Conservation (phyloP, 352 stramenopile genomes). For the Pythium aristosporum region DNA sequence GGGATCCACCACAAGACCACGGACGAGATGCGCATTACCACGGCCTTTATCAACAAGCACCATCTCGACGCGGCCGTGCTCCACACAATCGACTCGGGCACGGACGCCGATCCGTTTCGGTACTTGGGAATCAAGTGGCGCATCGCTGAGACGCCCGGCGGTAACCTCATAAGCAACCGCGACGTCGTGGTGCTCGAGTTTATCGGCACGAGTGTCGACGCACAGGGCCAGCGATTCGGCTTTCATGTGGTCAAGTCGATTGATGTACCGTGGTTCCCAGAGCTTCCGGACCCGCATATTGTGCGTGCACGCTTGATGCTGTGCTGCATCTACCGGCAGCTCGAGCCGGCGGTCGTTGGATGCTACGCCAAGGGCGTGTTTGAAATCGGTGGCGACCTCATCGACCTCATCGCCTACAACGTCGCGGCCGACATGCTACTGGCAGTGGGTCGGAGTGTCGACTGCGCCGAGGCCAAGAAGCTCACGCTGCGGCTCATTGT, state of each 20-base stretch:
- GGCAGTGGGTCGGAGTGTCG: constrained; percentile 2
- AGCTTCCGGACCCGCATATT: not conserved
- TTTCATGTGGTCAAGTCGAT: constrained; percentile 32
- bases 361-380: constrained; percentile 22
- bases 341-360: constrained; percentile 6
- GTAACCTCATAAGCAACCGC: constrained; percentile 26
- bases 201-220: constrained; percentile 37
- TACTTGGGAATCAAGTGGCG: constrained; percentile 29
- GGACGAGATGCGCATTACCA: constrained; percentile 39
- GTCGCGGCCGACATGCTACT: constrained; percentile 5
- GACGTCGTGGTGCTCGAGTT: constrained; percentile 57
- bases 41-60: constrained; percentile 20
- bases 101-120: constrained; percentile 21
- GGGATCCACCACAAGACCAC: constrained; percentile 39
- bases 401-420: constrained; percentile 9
- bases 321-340: constrained; percentile 15
- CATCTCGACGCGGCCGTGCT: constrained; percentile 33
- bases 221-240: constrained; percentile 38
- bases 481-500: constrained; percentile 26
- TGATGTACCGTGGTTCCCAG: constrained; percentile 8
- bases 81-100: constrained; percentile 42
- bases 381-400: constrained; percentile 14
- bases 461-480: constrained; percentile 29
- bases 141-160: constrained; percentile 18
- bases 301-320: constrained; percentile 17